Conservation (phyloP, 2,329 filamentous ascomycete genomes). For the Hypoxylon sp. region DNA sequence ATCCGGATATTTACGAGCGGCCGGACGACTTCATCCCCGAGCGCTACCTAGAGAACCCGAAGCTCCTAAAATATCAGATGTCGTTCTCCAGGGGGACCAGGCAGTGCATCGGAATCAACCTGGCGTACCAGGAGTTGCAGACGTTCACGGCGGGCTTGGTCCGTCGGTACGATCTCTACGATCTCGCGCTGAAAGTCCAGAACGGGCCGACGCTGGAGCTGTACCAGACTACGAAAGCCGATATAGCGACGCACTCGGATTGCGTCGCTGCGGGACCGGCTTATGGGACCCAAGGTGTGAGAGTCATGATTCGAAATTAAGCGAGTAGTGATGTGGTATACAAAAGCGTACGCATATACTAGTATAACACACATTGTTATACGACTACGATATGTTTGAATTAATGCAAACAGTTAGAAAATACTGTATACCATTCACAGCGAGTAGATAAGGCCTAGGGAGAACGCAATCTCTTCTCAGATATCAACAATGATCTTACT, state of each 20-base stretch:
- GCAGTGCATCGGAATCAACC: constrained; percentile 47
- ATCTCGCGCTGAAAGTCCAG: constrained; percentile 36
- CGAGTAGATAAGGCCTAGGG: neutral
- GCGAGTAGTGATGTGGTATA: neutral
- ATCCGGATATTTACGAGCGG: constrained; percentile 40
- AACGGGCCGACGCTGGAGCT: constrained; percentile 45
- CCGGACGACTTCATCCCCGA: constrained; percentile 43
- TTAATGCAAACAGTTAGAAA: too few species aligned
- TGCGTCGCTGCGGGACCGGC: constrained; percentile 40
- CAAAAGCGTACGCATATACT: neutral
- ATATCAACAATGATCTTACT: neutral
- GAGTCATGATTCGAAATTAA: constrained; percentile 37
- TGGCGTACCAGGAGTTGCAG: constrained; percentile 46
- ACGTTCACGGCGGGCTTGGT: constrained; percentile 44
- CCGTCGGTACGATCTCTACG: constrained; percentile 43
- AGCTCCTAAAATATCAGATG: constrained; percentile 36
- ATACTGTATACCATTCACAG: neutral
- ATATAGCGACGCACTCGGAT: constrained; percentile 40
- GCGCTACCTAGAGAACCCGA: constrained; percentile 46
- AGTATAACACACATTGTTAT: too few species aligned
- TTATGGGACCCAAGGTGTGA: constrained; percentile 42
- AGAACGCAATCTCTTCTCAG: neutral
- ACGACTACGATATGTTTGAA: too few species aligned
- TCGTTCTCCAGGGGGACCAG: constrained; percentile 43
- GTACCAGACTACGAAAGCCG: constrained; percentile 39